phyloP scores from a whole-genome alignment of 768 basidiomycete species.

The Lyophyllum atratum region DNA sequence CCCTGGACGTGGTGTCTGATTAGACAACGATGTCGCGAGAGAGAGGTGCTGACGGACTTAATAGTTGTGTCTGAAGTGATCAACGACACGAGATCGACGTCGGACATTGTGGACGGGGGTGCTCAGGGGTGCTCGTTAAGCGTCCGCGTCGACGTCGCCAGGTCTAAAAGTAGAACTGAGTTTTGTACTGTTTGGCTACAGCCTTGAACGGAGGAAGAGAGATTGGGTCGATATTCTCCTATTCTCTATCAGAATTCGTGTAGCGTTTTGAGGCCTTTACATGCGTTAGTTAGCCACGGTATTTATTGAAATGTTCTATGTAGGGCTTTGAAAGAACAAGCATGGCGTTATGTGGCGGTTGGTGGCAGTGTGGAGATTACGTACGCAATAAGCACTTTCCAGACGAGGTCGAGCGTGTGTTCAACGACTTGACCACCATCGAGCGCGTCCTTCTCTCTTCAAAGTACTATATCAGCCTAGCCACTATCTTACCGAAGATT shows the following conservation, averaged over 20 bases:
- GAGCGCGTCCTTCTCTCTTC: background rate
- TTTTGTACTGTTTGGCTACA: constrained; percentile 14
- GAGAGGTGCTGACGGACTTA: constrained; percentile 41
- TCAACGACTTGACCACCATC: constrained; percentile 1
- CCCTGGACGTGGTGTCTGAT: constrained; percentile 43
- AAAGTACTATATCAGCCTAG: background rate
- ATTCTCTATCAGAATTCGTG: too few species aligned
- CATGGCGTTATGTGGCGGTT: too few species aligned
- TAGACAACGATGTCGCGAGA: background rate
- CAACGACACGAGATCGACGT: constrained; percentile 36
- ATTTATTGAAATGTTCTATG: too few species aligned
- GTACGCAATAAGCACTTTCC: constrained; percentile 4
- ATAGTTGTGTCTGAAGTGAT: constrained; percentile 46
- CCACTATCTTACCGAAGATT: background rate
- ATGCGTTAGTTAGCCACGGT: too few species aligned
- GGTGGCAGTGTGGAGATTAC: constrained; percentile 6
- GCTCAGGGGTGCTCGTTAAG: background rate
- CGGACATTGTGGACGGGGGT: constrained; percentile 21
- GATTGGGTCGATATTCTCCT: too few species aligned
- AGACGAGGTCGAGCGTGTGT: background rate
- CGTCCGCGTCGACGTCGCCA: constrained; percentile 9
- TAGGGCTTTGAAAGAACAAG: too few species aligned
- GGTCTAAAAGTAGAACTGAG: constrained; percentile 8
- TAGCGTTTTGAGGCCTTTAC: too few species aligned
- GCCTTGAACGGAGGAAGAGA: background rate